Percentiles rank a stretch among this genome's conserved stretches.
phyloP scores from a whole-genome alignment of 192 early-diverging fungal species.

The Coemansia sp. region DNA sequence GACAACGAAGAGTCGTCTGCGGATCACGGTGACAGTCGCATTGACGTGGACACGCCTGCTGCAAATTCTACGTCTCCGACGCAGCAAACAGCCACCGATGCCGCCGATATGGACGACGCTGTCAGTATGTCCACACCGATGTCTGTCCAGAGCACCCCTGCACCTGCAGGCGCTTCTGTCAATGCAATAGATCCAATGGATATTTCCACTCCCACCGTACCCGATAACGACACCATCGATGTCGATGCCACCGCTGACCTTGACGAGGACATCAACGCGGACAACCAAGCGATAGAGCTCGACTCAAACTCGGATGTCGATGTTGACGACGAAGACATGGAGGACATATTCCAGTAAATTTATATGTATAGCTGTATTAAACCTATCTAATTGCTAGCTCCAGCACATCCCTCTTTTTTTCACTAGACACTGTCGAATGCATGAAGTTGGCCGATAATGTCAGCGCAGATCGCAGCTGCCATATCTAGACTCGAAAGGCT shows the following conservation, averaged over 20 bases:
- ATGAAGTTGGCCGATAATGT: slow-evolving; percentile 39
- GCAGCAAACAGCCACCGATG: too few relatives aligned
- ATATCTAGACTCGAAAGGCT: slow-evolving; percentile 16
- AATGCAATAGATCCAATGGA: slow-evolving; percentile 14
- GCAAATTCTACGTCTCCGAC: too few relatives aligned
- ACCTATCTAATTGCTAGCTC: too few relatives aligned
- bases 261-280: not conserved
- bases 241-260: slow-evolving; percentile 1
- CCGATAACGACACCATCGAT: slow-evolving; percentile 15
- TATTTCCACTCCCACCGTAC: slow-evolving; percentile 5
- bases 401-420: slow-evolving; percentile 1
- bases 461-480: slow-evolving; percentile 24
- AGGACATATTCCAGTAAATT: slow-evolving; percentile 44
- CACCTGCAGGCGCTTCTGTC: not conserved
- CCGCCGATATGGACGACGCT: slow-evolving; percentile 17
- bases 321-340: slow-evolving; percentile 46
- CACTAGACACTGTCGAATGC: slow-evolving; percentile 23
- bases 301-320: slow-evolving; percentile 39
- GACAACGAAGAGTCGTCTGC: not conserved
- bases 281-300: slow-evolving; percentile 25
- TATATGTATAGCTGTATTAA: not conserved
- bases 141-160: slow-evolving; percentile 11
- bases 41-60: slow-evolving; percentile 2
- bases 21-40: not conserved
- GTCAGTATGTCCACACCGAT: slow-evolving; percentile 22